Evolutionary conservation across 2,329 filamentous ascomycete genomes (phyloP).

Genomic region (Sclerotinia borealis): DNA sequence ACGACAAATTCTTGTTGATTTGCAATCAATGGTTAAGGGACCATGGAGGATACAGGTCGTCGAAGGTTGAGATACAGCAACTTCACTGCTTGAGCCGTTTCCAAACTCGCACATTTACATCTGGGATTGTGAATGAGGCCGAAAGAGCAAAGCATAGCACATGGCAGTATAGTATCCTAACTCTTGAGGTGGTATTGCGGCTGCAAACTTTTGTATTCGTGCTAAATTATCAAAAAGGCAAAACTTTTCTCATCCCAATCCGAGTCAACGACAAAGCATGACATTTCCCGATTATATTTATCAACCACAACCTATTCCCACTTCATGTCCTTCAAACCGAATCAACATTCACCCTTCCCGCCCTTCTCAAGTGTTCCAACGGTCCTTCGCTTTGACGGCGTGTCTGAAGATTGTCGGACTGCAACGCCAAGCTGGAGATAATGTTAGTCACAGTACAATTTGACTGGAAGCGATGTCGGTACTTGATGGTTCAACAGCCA

Average conservation of each 20-base stretch:
- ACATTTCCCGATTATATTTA: neutral
- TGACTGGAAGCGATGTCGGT: neutral
- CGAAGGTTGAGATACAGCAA: too few relatives aligned
- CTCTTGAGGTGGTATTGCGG: neutral
- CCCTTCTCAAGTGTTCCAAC: neutral
- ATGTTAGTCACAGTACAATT: neutral
- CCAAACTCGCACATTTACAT: neutral
- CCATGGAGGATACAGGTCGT: neutral
- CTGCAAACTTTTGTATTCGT: neutral
- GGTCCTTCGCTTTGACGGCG: neutral
- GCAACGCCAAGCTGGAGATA: neutral
- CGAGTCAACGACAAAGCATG: neutral
- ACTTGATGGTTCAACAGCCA: neutral
- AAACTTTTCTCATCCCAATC: neutral
- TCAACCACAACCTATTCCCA: neutral
- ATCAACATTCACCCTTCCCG: neutral
- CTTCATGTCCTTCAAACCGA: neutral
- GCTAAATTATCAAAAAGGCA: neutral
- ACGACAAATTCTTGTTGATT: neutral
- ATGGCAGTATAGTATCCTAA: neutral
- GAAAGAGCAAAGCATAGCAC: neutral
- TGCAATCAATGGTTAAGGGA: too few relatives aligned
- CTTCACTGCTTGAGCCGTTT: neutral
- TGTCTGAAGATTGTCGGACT: neutral
- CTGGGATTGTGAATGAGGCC: neutral